phyloP scores from a whole-genome alignment of 805 yeast genomes.

The Candida piceae region DNA sequence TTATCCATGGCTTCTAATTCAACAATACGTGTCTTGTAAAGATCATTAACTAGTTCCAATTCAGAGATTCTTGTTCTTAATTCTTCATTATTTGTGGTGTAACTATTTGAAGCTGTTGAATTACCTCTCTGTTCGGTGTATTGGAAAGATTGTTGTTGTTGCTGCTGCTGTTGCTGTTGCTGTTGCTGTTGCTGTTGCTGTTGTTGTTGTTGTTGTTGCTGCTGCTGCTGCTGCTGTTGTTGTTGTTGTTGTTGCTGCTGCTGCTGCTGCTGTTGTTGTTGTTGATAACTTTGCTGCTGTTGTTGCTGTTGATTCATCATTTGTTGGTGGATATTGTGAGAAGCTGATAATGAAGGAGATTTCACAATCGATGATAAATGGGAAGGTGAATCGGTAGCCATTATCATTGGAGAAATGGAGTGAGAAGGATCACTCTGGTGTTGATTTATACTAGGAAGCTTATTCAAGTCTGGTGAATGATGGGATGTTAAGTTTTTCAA shows the following conservation, averaged over 20 bases:
- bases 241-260: conserved; percentile 2
- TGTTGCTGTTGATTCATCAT: conserved; percentile 2
- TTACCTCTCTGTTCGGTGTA: conserved; percentile 12
- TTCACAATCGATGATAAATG: background rate
- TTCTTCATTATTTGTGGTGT: conserved; percentile 19
- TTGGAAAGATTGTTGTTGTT: conserved; percentile 1
- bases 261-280: conserved; percentile 4
- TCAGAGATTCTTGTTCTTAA: conserved; percentile 79
- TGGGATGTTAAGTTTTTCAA: conserved; percentile 11
- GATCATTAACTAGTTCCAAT: conserved; percentile 83
- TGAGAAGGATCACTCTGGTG: background rate
- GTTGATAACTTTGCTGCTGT: conserved; percentile 2
- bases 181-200: conserved; percentile 9
- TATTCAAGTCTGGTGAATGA: conserved; percentile 3
- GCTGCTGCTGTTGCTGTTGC: conserved; percentile 11
- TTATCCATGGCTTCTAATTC: conserved; percentile 73
- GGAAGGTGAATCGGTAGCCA: conserved; percentile 11
- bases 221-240: background rate
- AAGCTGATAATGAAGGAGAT: conserved; percentile 1
- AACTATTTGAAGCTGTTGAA: conserved; percentile 8
- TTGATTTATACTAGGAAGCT: conserved; percentile 1
- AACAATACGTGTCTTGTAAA: conserved; percentile 74
- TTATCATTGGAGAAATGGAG: conserved; percentile 11
- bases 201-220: conserved; percentile 9
- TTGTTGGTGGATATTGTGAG: conserved; percentile 2